These are phyloP conservation scores for Pichia cephalocereana DNA, from an alignment of 805 yeast genomes.

Conservation along the genomic window DNA sequence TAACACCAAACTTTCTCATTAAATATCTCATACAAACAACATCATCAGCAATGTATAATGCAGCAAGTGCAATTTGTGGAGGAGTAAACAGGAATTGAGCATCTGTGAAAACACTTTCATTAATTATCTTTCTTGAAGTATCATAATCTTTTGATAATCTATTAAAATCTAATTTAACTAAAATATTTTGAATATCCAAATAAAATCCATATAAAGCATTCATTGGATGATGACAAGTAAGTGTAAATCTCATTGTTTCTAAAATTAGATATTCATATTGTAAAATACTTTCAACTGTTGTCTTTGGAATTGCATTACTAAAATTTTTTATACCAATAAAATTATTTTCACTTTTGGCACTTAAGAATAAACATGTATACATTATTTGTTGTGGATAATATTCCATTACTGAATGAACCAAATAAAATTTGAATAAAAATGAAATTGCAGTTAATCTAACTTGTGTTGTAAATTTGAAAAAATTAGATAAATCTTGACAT, in stretches of 20 bases:
- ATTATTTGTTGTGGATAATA: constrained; percentile 78
- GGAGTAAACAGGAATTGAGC: constrained; percentile 76
- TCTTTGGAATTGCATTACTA: constrained; percentile 58
- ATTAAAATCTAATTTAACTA: constrained; percentile 41
- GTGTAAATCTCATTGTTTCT: constrained; percentile 66
- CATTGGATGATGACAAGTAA: constrained; percentile 82
- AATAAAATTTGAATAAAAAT: constrained; percentile 72
- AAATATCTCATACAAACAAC: constrained; percentile 59
- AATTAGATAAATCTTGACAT: constrained; percentile 58
- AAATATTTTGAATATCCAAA: constrained; percentile 68
- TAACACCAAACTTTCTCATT: constrained; percentile 44
- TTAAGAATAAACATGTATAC: constrained; percentile 75
- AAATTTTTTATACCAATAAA: constrained; percentile 81
- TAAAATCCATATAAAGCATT: constrained; percentile 91
- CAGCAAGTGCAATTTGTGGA: constrained; percentile 90
- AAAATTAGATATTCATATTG: constrained; percentile 73
- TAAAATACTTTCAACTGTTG: constrained; percentile 57
- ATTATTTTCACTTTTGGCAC: constrained; percentile 88
- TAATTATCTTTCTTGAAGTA: constrained; percentile 53
- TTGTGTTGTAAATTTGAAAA: constrained; percentile 78
- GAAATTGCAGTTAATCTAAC: constrained; percentile 81
- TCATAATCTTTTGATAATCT: constrained; percentile 65
- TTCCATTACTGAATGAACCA: constrained; percentile 76
- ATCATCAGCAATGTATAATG: constrained; percentile 59
- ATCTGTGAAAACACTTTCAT: constrained; percentile 68